Conservation (phyloP, 2,329 filamentous ascomycete genomes). For the Ophiosphaerella korrae region DNA sequence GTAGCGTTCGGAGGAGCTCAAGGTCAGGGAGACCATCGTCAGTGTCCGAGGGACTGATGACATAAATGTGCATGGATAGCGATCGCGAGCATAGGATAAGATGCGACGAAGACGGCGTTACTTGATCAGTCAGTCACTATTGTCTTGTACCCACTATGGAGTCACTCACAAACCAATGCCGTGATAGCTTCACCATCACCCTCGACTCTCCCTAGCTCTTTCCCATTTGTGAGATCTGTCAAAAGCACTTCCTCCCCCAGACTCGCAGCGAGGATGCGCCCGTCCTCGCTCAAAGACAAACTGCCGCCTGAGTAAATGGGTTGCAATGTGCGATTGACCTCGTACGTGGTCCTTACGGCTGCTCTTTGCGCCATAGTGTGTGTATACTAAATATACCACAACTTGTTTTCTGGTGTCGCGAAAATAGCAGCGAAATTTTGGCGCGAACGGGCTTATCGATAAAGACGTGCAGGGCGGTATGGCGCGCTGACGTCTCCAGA, state of each 20-base stretch:
- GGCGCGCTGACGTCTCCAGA: slow-evolving; percentile 22
- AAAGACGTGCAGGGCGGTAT: slow-evolving; percentile 11
- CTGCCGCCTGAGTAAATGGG: slow-evolving; percentile 94
- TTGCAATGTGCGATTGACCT: slow-evolving; percentile 79
- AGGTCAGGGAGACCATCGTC: slow-evolving; percentile 63
- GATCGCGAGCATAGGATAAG: slow-evolving; percentile 91
- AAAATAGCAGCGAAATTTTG: slow-evolving; percentile 27
- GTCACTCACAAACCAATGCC: slow-evolving; percentile 65
- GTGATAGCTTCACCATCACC: slow-evolving; percentile 77
- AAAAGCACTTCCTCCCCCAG: slow-evolving; percentile 91
- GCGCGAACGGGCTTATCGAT: slow-evolving; percentile 44
- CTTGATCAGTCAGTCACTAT: slow-evolving; percentile 48
- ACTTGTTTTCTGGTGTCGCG: slow-evolving; percentile 6
- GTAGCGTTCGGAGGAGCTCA: slow-evolving; percentile 77
- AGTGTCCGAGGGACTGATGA: slow-evolving; percentile 64
- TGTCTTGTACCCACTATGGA: neutral
- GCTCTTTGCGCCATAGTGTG: slow-evolving; percentile 59
- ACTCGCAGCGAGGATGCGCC: slow-evolving; percentile 82
- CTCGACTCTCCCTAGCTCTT: slow-evolving; percentile 83
- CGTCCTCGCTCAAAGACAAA: slow-evolving; percentile 79
- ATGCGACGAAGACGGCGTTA: slow-evolving; percentile 87
- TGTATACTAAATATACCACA: neutral
- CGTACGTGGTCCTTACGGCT: slow-evolving; percentile 83
- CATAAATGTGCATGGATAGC: slow-evolving; percentile 92
- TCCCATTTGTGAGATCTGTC: slow-evolving; percentile 81